Evolutionary conservation across 108 stramenopile genomes (phyloP).

Genomic region (Nitzschia sp.): DNA sequence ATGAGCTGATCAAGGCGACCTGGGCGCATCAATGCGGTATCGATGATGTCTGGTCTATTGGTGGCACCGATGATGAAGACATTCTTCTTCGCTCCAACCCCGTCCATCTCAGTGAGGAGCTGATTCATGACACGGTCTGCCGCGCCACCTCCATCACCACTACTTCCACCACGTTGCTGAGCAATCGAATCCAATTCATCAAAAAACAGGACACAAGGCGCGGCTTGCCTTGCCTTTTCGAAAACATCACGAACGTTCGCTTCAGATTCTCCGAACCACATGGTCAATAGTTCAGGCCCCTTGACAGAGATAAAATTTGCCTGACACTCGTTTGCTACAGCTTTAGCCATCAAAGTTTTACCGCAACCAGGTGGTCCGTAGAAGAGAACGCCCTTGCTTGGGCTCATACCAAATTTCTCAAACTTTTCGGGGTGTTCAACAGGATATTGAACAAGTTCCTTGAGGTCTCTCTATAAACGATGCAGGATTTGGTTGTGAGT

Average conservation of each 20-base stretch:
- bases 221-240: slow-evolving; percentile 98
- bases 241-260: slow-evolving; percentile 99
- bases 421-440: slow-evolving; percentile 99
- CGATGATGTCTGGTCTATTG: slow-evolving; percentile 99
- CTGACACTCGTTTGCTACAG: slow-evolving; percentile 99
- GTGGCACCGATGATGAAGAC: slow-evolving; percentile 99
- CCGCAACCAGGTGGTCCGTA: slow-evolving; percentile 99
- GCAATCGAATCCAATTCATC: slow-evolving; percentile 99
- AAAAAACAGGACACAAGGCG: slow-evolving; percentile 99
- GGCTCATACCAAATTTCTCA: slow-evolving; percentile 99
- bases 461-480: slow-evolving; percentile 91
- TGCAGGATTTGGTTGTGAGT: background rate
- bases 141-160: slow-evolving; percentile 98
- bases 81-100: slow-evolving; percentile 99
- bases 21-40: slow-evolving; percentile 99
- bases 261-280: slow-evolving; percentile 99
- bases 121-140: slow-evolving; percentile 99
- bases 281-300: slow-evolving; percentile 99
- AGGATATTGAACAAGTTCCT: slow-evolving; percentile 99
- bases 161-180: slow-evolving; percentile 92
- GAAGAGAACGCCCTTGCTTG: slow-evolving; percentile 98
- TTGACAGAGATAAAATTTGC: slow-evolving; percentile 98
- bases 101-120: slow-evolving; percentile 99
- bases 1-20: slow-evolving; percentile 99
- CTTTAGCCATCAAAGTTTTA: slow-evolving; percentile 99